Conservation (phyloP, 2,329 filamentous ascomycete species). For the Clonostachys byssicola region DNA sequence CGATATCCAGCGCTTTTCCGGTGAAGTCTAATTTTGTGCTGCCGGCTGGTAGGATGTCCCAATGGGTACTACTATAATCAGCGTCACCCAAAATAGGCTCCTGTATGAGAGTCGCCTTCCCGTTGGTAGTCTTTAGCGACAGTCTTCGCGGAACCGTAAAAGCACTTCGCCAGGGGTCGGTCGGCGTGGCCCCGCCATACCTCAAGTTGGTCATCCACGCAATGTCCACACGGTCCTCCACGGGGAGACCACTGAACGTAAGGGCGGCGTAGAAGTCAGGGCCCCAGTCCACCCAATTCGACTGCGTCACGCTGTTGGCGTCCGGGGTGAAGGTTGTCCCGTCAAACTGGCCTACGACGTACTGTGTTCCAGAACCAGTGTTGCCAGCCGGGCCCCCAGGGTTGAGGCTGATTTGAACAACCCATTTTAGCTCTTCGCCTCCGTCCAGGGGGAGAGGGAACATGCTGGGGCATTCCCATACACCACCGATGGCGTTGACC, state of each 20-base stretch:
- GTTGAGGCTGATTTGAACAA: constrained; percentile 50
- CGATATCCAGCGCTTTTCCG: constrained; percentile 1
- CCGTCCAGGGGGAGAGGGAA: constrained; percentile 44
- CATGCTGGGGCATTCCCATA: constrained; percentile 63
- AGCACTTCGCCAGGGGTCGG: constrained; percentile 3
- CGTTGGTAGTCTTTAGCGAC: background rate
- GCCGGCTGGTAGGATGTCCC: background rate
- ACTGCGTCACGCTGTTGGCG: background rate
- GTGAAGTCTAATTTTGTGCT: constrained; percentile 1
- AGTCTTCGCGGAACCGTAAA: constrained; percentile 1
- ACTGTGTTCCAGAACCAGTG: constrained; percentile 45
- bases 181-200: constrained; percentile 1
- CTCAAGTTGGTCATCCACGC: constrained; percentile 5
- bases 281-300: constrained; percentile 1
- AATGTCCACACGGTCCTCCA: constrained; percentile 1
- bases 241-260: constrained; percentile 1
- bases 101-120: background rate
- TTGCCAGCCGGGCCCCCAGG: constrained; percentile 49
- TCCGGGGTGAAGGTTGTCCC: constrained; percentile 50
- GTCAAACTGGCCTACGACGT: constrained; percentile 57
- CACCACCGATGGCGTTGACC: constrained; percentile 44
- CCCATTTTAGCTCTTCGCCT: constrained; percentile 20
- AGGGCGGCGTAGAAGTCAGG: constrained; percentile 3
- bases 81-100: background rate
- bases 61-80: background rate